A percentile compares a stretch with the other conserved stretches of the same genome.
These are phyloP conservation scores for Yarrowia hollandica DNA, from an alignment of 805 yeast genomes.

Conservation along the genomic window DNA sequence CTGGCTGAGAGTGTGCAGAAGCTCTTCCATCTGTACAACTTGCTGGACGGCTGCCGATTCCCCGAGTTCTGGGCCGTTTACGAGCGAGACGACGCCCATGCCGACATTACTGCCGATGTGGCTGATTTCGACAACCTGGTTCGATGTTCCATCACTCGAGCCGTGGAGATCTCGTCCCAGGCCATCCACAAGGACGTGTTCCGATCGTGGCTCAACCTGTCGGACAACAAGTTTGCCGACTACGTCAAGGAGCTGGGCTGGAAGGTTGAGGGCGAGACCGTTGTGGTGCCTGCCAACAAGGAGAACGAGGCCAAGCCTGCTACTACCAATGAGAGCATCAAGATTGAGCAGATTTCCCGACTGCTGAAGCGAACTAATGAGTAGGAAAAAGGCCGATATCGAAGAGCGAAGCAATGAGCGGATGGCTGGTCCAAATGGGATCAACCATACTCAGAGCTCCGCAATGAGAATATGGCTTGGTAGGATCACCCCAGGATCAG, in stretches of 20 bases:
- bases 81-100: constrained; percentile 39
- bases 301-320: constrained; percentile 40
- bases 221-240: constrained; percentile 35
- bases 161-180: constrained; percentile 38
- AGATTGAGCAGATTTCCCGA: constrained; percentile 39
- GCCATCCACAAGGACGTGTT: constrained; percentile 38
- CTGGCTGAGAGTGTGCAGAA: constrained; percentile 37
- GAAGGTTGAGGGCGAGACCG: constrained; percentile 36
- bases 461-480: no score
- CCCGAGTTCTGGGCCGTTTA: constrained; percentile 41
- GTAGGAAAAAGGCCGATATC: not conserved
- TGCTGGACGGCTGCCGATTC: constrained; percentile 40
- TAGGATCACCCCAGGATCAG: no score
- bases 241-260: constrained; percentile 39
- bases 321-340: constrained; percentile 36
- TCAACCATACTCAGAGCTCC: no score
- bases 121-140: constrained; percentile 41
- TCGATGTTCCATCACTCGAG: constrained; percentile 39
- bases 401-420: not conserved
- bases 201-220: constrained; percentile 39
- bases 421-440: no score
- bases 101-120: constrained; percentile 42
- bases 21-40: constrained; percentile 38
- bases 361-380: constrained; percentile 41
- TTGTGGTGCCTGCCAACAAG: constrained; percentile 37